Evolutionary conservation across 1,139 yeast species (phyloP), one percentile per base, ranked within the genome.

Genomic region (Debaryomyces psychrophilus): DNA sequence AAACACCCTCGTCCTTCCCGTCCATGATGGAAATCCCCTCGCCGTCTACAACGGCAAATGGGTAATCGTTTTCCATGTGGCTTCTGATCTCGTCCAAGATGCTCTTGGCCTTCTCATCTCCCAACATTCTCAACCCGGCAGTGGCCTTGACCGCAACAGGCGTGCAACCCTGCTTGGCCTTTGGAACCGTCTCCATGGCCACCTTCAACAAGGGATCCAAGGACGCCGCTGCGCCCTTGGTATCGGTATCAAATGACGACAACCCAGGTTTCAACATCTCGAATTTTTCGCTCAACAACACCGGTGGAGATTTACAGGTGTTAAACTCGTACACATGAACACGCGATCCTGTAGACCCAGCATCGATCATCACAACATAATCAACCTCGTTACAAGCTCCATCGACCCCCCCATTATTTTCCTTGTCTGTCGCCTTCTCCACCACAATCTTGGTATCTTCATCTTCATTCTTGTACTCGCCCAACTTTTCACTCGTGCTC

Each of bases 101-200:
- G 43, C 80, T 81, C 23, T 68, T 65, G 1, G 95, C 77, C 63
- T 87, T 87, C 43, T 78, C 85, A 44, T 81, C 81, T 46, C 99
- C 99, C 45, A 93, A 76, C 54, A 87, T 66, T 68, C 99, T 82
- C 60, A 93, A 79, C 25, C 99, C 99, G 18, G 99, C 99, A 43
- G 99, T 93, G 43, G 99, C 99, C 72, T 92, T 92, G 44, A 93
- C 97, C 0, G 97, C 93, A 37, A 93, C 80, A 2, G 98, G 99
- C 1, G 98, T 85, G 70, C 97, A 90, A 1, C 75, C 67, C 58
- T 83, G 92, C 59, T 79, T 73, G 37, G 77, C 79, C 52, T 77
- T 74, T 26, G 99, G 99, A 46, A 93, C 89, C 11, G 82, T 70
- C 20, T 81, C 72, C 56, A 90, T 64, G 0, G 99, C 99, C 9